A percentile compares a stretch with the other conserved stretches of the same genome.
Evolutionary conservation across 2,329 filamentous ascomycete species (phyloP).

Genomic region (Talaromyces amestolkiae): DNA sequence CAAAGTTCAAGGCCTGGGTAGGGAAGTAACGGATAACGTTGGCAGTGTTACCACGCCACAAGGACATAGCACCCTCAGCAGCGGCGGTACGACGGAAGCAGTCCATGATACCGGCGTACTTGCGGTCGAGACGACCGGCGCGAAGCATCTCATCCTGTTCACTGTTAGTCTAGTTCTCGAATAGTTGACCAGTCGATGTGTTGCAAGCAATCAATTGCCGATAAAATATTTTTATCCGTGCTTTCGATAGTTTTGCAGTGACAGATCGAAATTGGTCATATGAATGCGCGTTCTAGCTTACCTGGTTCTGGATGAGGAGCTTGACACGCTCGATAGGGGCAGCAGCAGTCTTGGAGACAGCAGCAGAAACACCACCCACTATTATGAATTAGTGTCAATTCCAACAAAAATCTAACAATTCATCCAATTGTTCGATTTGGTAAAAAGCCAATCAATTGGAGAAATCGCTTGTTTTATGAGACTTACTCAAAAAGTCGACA

Average conservation of each 20-base stretch:
- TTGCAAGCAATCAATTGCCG: not conserved
- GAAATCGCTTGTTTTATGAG: conserved; percentile 7
- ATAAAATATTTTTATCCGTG: not conserved
- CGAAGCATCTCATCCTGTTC: conserved; percentile 99
- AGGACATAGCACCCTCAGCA: conserved; percentile 87
- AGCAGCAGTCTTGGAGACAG: conserved; percentile 99
- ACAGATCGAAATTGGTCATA: not conserved
- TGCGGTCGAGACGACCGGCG: conserved; percentile 94
- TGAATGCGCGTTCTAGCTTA: conserved; percentile 53
- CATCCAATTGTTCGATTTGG: not conserved
- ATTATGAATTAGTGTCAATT: conserved; percentile 24
- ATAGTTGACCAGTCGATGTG: not conserved
- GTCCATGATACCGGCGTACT: conserved; percentile 89
- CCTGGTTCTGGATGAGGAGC: conserved; percentile 99
- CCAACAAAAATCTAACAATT: not conserved
- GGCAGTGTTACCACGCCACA: conserved; percentile 99
- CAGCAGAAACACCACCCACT: conserved; percentile 99
- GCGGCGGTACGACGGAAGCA: conserved; percentile 92
- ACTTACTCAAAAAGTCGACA: conserved; percentile 99
- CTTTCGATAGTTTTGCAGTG: not conserved
- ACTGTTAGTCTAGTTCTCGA: conserved; percentile 19
- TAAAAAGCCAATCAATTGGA: not conserved
- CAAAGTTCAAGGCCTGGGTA: conserved; percentile 99
- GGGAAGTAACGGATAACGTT: conserved; percentile 99
- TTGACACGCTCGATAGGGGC: conserved; percentile 99